These are phyloP conservation scores for Ceratocystis destructans DNA, from an alignment of 2,329 filamentous ascomycete species.

Conservation along the genomic window DNA sequence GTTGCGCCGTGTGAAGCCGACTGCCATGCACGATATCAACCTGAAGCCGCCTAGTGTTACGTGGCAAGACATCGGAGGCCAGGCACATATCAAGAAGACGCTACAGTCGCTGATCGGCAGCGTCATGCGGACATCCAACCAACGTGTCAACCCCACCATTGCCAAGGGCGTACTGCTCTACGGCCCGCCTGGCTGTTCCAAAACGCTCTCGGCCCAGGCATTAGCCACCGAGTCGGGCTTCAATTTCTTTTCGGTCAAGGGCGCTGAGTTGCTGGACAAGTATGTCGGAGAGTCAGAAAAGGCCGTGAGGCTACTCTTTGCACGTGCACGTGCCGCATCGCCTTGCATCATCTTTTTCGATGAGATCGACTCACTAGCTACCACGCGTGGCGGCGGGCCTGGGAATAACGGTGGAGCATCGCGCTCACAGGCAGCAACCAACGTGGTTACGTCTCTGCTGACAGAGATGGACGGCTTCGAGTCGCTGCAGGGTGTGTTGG, in stretches of 20 bases:
- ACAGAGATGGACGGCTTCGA: conserved; percentile 97
- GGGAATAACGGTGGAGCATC: conserved; percentile 30
- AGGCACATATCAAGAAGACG: conserved; percentile 56
- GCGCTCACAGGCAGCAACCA: conserved; percentile 42
- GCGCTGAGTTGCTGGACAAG: conserved; percentile 86
- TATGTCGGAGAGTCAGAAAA: conserved; percentile 93
- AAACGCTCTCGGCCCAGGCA: conserved; percentile 83
- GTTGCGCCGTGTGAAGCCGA: conserved; percentile 57
- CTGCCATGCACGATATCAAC: conserved; percentile 79
- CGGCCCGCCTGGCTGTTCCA: conserved; percentile 86
- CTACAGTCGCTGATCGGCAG: conserved; percentile 37
- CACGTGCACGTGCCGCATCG: conserved; percentile 68
- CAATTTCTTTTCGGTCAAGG: conserved; percentile 91
- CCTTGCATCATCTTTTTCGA: conserved; percentile 86
- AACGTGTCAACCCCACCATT: conserved; percentile 36
- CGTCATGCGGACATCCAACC: conserved; percentile 22
- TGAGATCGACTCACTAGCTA: conserved; percentile 36
- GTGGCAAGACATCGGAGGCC: conserved; percentile 82
- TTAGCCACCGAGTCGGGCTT: conserved; percentile 80
- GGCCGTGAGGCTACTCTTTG: conserved; percentile 70
- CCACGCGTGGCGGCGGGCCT: conserved; percentile 45
- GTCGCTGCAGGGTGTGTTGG: conserved; percentile 64
- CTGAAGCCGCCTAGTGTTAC: conserved; percentile 73
- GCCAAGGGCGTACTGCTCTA: conserved; percentile 80
- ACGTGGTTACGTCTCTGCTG: conserved; percentile 76